Percentiles rank a stretch among this genome's conserved stretches.
phyloP scores from a whole-genome alignment of 352 stramenopile species.

The Phytophthora cactorum region DNA sequence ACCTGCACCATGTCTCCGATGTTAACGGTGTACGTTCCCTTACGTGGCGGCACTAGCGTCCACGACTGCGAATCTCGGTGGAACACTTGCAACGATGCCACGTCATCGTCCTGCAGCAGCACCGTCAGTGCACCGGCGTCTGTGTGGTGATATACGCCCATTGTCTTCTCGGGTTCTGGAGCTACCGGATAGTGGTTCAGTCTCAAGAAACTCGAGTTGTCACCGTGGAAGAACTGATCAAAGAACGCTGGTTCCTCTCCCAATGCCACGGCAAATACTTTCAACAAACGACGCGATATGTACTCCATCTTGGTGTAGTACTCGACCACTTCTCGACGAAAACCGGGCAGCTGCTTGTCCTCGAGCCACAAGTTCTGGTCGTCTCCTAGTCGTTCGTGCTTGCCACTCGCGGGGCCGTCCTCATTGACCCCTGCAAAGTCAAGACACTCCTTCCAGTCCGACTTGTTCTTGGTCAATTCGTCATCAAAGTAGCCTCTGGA shows the following conservation, averaged over 20 bases:
- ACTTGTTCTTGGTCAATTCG: slow-evolving; percentile 94
- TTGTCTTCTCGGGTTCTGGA: slow-evolving; percentile 44
- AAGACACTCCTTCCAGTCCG: slow-evolving; percentile 93
- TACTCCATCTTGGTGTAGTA: slow-evolving; percentile 62
- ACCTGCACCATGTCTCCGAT: slow-evolving; percentile 69
- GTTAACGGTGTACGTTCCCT: slow-evolving; percentile 63
- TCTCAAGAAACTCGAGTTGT: slow-evolving; percentile 91
- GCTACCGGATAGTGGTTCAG: slow-evolving; percentile 92
- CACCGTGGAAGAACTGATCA: slow-evolving; percentile 62
- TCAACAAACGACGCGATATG: slow-evolving; percentile 58
- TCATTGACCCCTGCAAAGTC: slow-evolving; percentile 54
- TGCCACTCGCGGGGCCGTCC: slow-evolving; percentile 44
- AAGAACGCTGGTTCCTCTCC: slow-evolving; percentile 54
- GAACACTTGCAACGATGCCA: slow-evolving; percentile 59
- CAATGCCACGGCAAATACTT: slow-evolving; percentile 59
- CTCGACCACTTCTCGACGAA: slow-evolving; percentile 49
- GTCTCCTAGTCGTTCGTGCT: slow-evolving; percentile 79
- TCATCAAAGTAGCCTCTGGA: slow-evolving; percentile 94
- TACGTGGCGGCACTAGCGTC: slow-evolving; percentile 48
- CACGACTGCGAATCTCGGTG: slow-evolving; percentile 55
- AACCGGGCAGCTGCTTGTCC: slow-evolving; percentile 50
- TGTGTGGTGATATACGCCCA: slow-evolving; percentile 66
- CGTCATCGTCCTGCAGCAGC: slow-evolving; percentile 64
- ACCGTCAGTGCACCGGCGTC: slow-evolving; percentile 64
- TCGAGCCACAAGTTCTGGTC: slow-evolving; percentile 88